These are phyloP conservation scores for Puccinia horiana DNA, from an alignment of 1,284 basidiomycete genomes.

Conservation along the genomic window DNA sequence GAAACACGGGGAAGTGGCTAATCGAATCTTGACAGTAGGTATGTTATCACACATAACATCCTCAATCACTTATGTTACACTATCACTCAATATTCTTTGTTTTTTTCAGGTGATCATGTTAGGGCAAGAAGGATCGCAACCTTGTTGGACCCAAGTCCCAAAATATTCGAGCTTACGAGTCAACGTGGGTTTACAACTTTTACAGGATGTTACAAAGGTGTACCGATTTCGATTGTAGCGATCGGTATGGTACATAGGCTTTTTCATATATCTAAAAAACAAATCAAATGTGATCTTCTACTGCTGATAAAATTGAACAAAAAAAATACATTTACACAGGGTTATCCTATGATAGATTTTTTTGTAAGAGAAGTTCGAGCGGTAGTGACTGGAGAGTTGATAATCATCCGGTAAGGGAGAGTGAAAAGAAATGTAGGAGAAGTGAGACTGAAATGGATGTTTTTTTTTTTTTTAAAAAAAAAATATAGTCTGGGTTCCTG, in stretches of 20 bases:
- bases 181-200: constrained; percentile 43
- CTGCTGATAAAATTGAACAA: too few relatives aligned
- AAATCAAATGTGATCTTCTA: not conserved
- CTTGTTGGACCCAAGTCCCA: constrained; percentile 10
- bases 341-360: constrained; percentile 40
- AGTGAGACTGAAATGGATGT: not conserved
- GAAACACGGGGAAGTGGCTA: constrained; percentile 36
- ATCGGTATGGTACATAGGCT: constrained; percentile 35
- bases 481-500: constrained; percentile 41
- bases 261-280: not conserved
- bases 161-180: constrained; percentile 29
- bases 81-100: too few relatives aligned
- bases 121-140: constrained; percentile 26
- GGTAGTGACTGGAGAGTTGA: constrained; percentile 29
- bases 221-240: constrained; percentile 38
- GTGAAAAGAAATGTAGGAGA: too few relatives aligned
- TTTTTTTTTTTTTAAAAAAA: not conserved
- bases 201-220: constrained; percentile 26
- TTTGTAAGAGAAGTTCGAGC: constrained; percentile 30
- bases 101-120: constrained; percentile 22
- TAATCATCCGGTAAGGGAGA: constrained; percentile 13
- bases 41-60: not conserved
- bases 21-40: constrained; percentile 40
- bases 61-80: too few relatives aligned
- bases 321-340: not conserved